A percentile compares a stretch with the other conserved stretches of the same genome.
Conservation (phyloP, 164 flowering plant species). For the Stephania japonica region DNA sequence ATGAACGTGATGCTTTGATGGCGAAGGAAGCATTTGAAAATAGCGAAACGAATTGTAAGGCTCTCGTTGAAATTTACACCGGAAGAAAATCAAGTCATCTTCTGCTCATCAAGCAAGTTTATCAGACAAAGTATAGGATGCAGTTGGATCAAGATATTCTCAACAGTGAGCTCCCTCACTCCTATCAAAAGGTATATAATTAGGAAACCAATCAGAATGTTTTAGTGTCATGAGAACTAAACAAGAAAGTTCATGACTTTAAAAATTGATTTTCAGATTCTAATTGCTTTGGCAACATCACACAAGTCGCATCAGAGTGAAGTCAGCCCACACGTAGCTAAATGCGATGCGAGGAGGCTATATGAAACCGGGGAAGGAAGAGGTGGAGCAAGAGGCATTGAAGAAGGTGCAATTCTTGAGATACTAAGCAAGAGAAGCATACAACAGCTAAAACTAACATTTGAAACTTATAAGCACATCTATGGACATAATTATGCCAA, state of each 20-base stretch:
- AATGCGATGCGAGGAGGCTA: conserved; percentile 65
- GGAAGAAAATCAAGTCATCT: conserved; percentile 69
- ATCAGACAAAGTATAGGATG: conserved; percentile 38
- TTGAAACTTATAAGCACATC: conserved; percentile 38
- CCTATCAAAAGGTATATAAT: conserved; percentile 56
- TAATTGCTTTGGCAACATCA: conserved; percentile 57
- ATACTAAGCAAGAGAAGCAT: conserved; percentile 70
- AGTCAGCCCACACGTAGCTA: conserved; percentile 54
- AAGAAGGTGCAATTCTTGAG: conserved; percentile 58
- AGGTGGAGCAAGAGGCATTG: conserved; percentile 39
- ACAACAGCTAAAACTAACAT: conserved; percentile 54
- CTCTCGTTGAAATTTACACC: conserved; percentile 52
- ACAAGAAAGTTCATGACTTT: background rate
- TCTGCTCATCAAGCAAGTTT: conserved; percentile 48
- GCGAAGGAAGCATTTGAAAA: conserved; percentile 47
- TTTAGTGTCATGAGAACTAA: too few species aligned
- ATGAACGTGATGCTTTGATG: conserved; percentile 49
- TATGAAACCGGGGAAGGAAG: conserved; percentile 60
- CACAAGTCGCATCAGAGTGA: conserved; percentile 63
- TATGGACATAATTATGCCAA: too few species aligned
- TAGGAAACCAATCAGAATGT: too few species aligned
- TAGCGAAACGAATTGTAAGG: conserved; percentile 31
- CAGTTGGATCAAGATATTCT: conserved; percentile 56
- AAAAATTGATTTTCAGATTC: conserved; percentile 33
- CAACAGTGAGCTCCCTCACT: conserved; percentile 45